Conservation (phyloP, 1,139 yeast species). For the Keqinozyma sinolaborantium region DNA sequence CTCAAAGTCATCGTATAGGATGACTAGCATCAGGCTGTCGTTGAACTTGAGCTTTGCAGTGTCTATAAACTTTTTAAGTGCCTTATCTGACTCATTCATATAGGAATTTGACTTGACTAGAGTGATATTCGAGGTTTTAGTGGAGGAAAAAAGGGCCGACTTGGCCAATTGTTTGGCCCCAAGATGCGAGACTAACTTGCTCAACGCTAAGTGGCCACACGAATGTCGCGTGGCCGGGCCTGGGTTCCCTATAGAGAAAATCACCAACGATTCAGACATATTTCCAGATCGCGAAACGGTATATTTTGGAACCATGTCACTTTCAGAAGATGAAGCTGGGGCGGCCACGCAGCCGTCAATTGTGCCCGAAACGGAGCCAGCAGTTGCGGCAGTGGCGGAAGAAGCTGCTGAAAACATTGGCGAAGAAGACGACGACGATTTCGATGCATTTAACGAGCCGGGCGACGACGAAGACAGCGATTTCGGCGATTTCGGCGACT, state of each 20-base stretch:
- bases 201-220: constrained; percentile 35
- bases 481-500: constrained; percentile 2
- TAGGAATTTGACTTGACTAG: constrained; percentile 36
- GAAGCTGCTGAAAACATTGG: constrained; percentile 2
- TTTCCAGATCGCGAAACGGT: too few relatives aligned
- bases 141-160: constrained; percentile 20
- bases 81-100: constrained; percentile 40
- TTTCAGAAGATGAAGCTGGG: too few relatives aligned
- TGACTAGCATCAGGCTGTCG: constrained; percentile 15
- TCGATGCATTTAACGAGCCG: constrained; percentile 10
- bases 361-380: constrained; percentile 1
- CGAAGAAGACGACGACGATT: constrained; percentile 7
- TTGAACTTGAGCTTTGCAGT: constrained; percentile 14
- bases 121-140: constrained; percentile 15
- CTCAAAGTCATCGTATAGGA: constrained; percentile 43
- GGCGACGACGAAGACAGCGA: constrained; percentile 2
- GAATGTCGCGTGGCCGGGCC: constrained; percentile 40
- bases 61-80: constrained; percentile 22
- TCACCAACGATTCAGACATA: constrained; percentile 13
- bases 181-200: constrained; percentile 20
- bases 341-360: neutral
- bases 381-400: constrained; percentile 2
- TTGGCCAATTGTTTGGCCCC: constrained; percentile 21
- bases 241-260: constrained; percentile 44
- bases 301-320: too few relatives aligned